Evolutionary conservation across 371 early-diverging fungal species (phyloP), one percentile per base, ranked within the genome.

Genomic region (Aphelidium insulamus): DNA sequence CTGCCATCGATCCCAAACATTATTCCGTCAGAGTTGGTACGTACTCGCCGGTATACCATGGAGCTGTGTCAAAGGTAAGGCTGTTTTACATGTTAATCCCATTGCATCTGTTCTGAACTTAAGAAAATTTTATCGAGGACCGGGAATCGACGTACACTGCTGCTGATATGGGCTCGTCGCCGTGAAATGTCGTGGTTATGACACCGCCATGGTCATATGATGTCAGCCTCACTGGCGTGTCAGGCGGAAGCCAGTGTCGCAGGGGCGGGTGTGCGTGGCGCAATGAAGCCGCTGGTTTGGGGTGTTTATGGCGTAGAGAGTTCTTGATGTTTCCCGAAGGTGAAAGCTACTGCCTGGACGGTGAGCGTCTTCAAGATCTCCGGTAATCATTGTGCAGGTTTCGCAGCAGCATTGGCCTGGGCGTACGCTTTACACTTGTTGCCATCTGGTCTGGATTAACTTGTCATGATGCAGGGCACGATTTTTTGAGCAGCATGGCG

Each of bases 231-330:
- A 66, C 70, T 35, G 85, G 73, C 32, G 80, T 50, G 82, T 84
- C 35, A 84, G 83, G 16, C 83, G 85, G 33, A 84, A 84, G 55
- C 82, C 83, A 21, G 53, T 84, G 30, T 62, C 71, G 16, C 62
- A 72, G 50, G 85, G 85, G n/a, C n/a, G 37, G 85, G 85, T 48
- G 82, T 84, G 21, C 75, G 85, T 28, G 85, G 85, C 71, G 85
- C 47, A 80, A 62, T 26, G 85, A 84, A 52, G 82, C 85, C 26
- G 83, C 85, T 16, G 85, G 85, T 31, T 57, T 82, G 24, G n/a
- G 85, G 85, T 42, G 77, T 82, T 22, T 80, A 77, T 36, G 78
- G 79, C 47, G 47, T 81, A 22, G 78, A 37, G 85, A 83, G 52
- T 84, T 84, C 50, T 43, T 84, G 33, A 54, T 50, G 33, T 79